Conservation (phyloP, 2,329 filamentous ascomycete species). For the Aspergillus udagawae region DNA sequence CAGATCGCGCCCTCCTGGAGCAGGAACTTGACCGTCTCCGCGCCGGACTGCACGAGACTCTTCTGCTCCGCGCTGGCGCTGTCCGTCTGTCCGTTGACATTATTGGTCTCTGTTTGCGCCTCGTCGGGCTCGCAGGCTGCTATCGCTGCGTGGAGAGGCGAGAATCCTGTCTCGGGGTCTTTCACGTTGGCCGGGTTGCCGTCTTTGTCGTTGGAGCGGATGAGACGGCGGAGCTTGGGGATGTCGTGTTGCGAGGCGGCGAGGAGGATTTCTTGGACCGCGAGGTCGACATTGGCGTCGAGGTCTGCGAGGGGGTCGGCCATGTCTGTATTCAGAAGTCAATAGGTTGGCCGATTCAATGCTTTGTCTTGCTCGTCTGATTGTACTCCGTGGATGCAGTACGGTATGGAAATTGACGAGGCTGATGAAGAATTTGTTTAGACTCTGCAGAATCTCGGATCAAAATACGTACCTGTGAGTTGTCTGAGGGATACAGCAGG, state of each 20-base stretch:
- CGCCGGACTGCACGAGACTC: constrained; percentile 54
- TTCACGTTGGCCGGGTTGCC: constrained; percentile 67
- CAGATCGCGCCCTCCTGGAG: constrained; percentile 89
- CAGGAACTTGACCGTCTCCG: constrained; percentile 67
- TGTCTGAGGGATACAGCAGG: not conserved
- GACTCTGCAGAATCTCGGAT: not conserved
- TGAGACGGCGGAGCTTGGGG: constrained; percentile 63
- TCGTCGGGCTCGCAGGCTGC: constrained; percentile 59
- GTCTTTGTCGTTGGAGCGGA: constrained; percentile 49
- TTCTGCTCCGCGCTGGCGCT: constrained; percentile 16
- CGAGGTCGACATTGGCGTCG: constrained; percentile 36
- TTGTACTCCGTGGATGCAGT: not conserved
- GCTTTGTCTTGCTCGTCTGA: not conserved
- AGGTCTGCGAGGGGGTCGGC: constrained; percentile 21
- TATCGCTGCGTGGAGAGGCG: constrained; percentile 85
- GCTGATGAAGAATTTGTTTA: not conserved
- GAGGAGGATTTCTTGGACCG: constrained; percentile 59
- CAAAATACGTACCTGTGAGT: not conserved
- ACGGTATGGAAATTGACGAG: constrained; percentile 5
- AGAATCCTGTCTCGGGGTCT: constrained; percentile 79
- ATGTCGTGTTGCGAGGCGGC: constrained; percentile 66
- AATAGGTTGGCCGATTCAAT: not conserved
- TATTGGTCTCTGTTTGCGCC: not conserved
- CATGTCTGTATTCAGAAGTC: constrained; percentile 13
- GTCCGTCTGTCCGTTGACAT: constrained; percentile 16